Base-by-base conservation (phyloP, 2,329 filamentous ascomycete genomes). In the Rhynchosporium agropyri region DNA sequence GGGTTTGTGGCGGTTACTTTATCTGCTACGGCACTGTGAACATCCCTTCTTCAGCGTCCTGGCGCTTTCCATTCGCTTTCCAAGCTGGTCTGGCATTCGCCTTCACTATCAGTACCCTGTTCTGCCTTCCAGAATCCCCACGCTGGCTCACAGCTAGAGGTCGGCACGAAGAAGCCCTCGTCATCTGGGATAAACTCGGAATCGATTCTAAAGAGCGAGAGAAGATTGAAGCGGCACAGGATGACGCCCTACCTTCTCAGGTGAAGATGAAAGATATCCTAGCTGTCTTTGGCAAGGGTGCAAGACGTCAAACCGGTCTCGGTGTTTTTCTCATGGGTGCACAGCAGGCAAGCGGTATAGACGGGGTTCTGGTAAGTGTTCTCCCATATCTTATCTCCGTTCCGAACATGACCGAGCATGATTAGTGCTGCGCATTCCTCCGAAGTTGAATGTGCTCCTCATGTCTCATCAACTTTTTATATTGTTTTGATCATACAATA, bases 321-420 rank as follows among this genome's bases (percentile, higher is more conserved):
- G 84, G 80, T 0, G 76, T 84, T 0, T 87, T 87, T 64, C 72
- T 86, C 58, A 80, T 88, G 71, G 80, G 77, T 1, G 84, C 86
- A 78, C 79, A 84, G 38, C 86, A 89, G 67, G 74, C 88, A 0
- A 83, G 78, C 33, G 85, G 86, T 0, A 88, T 88, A 56, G 86
- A 89, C 66, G 85, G 83, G 0, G 80, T 88, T 4, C 77, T 86
- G 20, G 20, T 20, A 20, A 20, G 33, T 36, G 33, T 36, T 36
- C 33, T 36, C 33, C 20, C 20, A 20, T 20, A 20, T 20, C 20
- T 20, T 20, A 20, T 20, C 20, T 20, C 20, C 20, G 20, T 20
- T 20, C 20, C 20, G 20, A 20, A 20, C 20, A 20, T 20, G 20
- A 20, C 20, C 20, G 20, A 20, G 20, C 20, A 20, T 20, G 20